These are phyloP conservation scores for Saccharomyces kudriavzevii DNA, from an alignment of 805 yeast species.

Conservation along the genomic window DNA sequence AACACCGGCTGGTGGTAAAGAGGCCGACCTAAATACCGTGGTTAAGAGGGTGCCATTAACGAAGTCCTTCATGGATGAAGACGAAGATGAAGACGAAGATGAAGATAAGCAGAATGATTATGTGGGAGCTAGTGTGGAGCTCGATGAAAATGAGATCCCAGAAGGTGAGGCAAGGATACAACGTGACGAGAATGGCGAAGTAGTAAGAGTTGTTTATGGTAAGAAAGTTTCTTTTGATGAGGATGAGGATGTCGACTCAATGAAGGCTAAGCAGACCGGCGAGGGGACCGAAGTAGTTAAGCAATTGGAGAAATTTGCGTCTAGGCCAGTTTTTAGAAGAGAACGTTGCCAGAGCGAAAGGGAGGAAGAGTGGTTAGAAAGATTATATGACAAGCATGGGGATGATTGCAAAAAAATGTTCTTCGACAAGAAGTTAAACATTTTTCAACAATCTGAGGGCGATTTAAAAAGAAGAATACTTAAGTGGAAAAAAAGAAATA, in stretches of 20 bases:
- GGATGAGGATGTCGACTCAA: slow-evolving; percentile 29
- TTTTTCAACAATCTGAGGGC: slow-evolving; percentile 77
- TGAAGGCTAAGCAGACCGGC: slow-evolving; percentile 17
- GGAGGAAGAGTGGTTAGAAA: slow-evolving; percentile 64
- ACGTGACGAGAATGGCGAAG: slow-evolving; percentile 62
- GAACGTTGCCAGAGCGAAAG: slow-evolving; percentile 58
- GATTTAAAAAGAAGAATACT: slow-evolving; percentile 64
- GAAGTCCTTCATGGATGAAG: slow-evolving; percentile 15
- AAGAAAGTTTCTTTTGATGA: slow-evolving; percentile 38
- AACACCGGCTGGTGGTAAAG: slow-evolving; percentile 72
- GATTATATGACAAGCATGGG: slow-evolving; percentile 68
- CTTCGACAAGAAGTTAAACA: slow-evolving; percentile 81
- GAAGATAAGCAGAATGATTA: slow-evolving; percentile 15
- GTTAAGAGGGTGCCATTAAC: slow-evolving; percentile 31
- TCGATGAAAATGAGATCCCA: slow-evolving; percentile 48
- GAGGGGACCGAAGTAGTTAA: slow-evolving; percentile 50
- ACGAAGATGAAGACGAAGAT: slow-evolving; percentile 7
- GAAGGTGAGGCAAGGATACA: slow-evolving; percentile 73
- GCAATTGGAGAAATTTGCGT: slow-evolving; percentile 58
- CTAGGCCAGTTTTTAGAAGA: slow-evolving; percentile 33
- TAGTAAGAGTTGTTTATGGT: slow-evolving; percentile 62
- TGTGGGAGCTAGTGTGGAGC: slow-evolving; percentile 25
- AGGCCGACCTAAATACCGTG: slow-evolving; percentile 42
- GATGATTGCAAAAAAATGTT: slow-evolving; percentile 85
- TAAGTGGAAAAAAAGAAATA: slow-evolving; percentile 56